Evolutionary conservation across 345 rosid species (phyloP).

Genomic region (Raphanus raphanistrum): DNA sequence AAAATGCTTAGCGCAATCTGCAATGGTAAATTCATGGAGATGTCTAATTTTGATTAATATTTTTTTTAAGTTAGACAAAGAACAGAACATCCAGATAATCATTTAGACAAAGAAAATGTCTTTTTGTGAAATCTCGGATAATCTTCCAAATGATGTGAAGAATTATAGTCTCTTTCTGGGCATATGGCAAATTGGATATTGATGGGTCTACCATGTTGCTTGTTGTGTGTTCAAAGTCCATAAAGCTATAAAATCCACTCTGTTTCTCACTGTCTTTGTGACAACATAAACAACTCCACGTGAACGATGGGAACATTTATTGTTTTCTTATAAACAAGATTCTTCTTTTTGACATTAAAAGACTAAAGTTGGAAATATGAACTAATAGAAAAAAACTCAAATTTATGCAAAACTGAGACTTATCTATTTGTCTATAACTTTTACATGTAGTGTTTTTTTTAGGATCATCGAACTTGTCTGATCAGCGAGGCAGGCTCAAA

Average conservation of each 20-base stretch:
- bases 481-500: slow-evolving; percentile 10
- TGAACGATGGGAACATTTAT: slow-evolving; percentile 34
- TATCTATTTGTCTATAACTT: slow-evolving; percentile 9
- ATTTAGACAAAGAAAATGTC: not conserved
- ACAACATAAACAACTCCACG: slow-evolving; percentile 35
- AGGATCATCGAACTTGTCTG: slow-evolving; percentile 4
- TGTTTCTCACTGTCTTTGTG: slow-evolving; percentile 43
- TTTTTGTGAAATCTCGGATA: not conserved
- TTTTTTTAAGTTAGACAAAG: not conserved
- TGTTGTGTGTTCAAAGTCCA: slow-evolving; percentile 38
- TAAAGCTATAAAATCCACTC: slow-evolving; percentile 40
- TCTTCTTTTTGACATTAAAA: slow-evolving; percentile 9
- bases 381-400: not conserved
- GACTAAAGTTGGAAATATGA: slow-evolving; percentile 1
- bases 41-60: not conserved
- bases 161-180: not conserved
- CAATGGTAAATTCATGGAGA: not conserved
- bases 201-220: slow-evolving; percentile 43
- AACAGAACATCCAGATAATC: slow-evolving; percentile 1
- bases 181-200: slow-evolving; percentile 9
- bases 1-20: not conserved
- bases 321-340: slow-evolving; percentile 16
- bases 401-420: not conserved
- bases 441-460: slow-evolving; percentile 4
- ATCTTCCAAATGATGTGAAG: not conserved